Evolutionary conservation across 345 rosid genomes (phyloP), one percentile per base, ranked within the genome.

Genomic region (Raphanus raphanistrum): DNA sequence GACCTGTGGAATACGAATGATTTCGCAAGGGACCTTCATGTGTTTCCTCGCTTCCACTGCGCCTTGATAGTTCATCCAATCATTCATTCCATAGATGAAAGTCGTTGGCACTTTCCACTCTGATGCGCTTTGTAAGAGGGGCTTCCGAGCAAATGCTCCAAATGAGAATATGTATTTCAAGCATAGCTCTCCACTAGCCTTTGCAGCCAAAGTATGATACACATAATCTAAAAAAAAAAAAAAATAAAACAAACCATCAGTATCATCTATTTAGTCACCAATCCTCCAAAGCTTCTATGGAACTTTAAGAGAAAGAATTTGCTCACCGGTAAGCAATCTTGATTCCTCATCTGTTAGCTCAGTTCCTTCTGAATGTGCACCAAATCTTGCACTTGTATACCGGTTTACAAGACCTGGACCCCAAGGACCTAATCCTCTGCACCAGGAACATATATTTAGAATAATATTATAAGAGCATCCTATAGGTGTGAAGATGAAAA

Each of bases 31-130:
- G 76, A 91, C 96, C 67, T 90, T 89, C 98, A 90, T 93, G 29
- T 82, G 73, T 81, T 91, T 80, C 73, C 97, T 86, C 57, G 98
- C 95, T 88, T 88, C 90, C 75, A 79, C 87, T 66, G 98, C 98
- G 11, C 93, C 99, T 85, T 86, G 73, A 77, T 90, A 96, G 79
- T 85, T 81, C 99, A 96, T 90, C 99, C 99, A 96, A 85, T 96
- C 99, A 57, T 89, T 71, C 63, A 67, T 59, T 11, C 98, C 99
- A 48, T 93, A 93, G 9, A 96, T 90, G 78, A 96, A 96, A 3
- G 97, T 96, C 2, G 98, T 93, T 59, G 99, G 96, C 72, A 93
- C 97, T 91, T 91, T 93, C 98, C 94, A 96, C 68, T 93, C 94
- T 16, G 96, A 84, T 68, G 99, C 97, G 10, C 99, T 96, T 54